A percentile compares a stretch with the other conserved stretches of the same genome.
Conservation (phyloP, 257 asterid genomes). For the Coffea eugenioides region DNA sequence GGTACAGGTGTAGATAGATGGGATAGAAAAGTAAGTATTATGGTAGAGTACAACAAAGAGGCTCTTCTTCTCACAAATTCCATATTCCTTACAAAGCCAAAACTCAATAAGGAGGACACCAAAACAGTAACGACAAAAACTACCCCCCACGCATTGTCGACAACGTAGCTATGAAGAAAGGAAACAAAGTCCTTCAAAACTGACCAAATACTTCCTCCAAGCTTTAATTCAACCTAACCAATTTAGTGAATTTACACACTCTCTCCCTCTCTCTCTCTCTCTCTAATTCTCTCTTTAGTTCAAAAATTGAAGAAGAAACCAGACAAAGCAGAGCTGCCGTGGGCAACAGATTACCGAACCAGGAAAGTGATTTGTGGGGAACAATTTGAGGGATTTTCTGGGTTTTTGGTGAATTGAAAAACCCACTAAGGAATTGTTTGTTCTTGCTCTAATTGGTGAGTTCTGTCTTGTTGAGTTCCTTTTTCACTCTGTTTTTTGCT, state of each 20-base stretch:
- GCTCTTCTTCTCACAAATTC: slow-evolving; percentile 81
- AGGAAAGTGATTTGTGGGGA: slow-evolving; percentile 13
- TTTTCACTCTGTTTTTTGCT: neutral
- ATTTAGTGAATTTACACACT: neutral
- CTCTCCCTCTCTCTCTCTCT: neutral
- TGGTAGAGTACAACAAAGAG: slow-evolving; percentile 2
- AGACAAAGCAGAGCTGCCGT: neutral
- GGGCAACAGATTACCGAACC: neutral
- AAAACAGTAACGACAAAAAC: slow-evolving; percentile 36
- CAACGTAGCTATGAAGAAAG: slow-evolving; percentile 46
- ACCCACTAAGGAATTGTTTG: slow-evolving; percentile 29
- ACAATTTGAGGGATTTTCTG: slow-evolving; percentile 28
- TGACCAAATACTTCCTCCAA: slow-evolving; percentile 8
- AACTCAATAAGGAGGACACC: slow-evolving; percentile 40
- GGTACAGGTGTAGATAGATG: slow-evolving; percentile 14
- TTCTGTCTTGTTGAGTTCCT: slow-evolving; percentile 18
- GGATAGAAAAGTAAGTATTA: neutral
- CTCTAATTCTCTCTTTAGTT: neutral
- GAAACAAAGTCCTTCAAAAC: slow-evolving; percentile 16
- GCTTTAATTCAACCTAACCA: slow-evolving; percentile 7
- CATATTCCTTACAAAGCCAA: slow-evolving; percentile 48
- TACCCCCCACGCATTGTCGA: slow-evolving; percentile 53
- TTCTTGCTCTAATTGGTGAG: slow-evolving; percentile 39
- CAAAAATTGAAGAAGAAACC: neutral
- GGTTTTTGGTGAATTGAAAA: slow-evolving; percentile 29